These are phyloP conservation scores for Plenodomus biglobosus DNA, from an alignment of 2,329 filamentous ascomycete species.

Conservation along the genomic window DNA sequence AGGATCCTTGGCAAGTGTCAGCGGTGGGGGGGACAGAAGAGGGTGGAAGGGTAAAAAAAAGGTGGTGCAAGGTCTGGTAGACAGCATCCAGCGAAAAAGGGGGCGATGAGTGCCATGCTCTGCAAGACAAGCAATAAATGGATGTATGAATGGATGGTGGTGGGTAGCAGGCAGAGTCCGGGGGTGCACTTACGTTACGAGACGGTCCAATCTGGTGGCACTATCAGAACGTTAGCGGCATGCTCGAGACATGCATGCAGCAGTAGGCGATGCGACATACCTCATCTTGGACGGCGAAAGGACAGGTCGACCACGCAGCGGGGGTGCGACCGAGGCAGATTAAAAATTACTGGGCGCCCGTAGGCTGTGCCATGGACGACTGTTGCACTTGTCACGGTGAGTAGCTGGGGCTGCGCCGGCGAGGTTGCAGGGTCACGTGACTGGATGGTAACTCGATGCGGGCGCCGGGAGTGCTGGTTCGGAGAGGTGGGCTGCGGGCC, in stretches of 20 bases:
- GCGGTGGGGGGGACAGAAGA: slow-evolving; percentile 11
- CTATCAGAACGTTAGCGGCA: slow-evolving; percentile 39
- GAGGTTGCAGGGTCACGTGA: slow-evolving; percentile 23
- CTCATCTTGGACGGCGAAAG: slow-evolving; percentile 28
- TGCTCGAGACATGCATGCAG: slow-evolving; percentile 26
- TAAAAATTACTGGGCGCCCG: slow-evolving; percentile 33
- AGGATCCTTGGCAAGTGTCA: slow-evolving; percentile 66
- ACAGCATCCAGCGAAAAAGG: not conserved
- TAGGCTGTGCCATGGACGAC: slow-evolving; percentile 25
- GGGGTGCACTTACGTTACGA: slow-evolving; percentile 42
- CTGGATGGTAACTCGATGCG: slow-evolving; percentile 24
- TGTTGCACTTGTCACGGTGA: slow-evolving; percentile 2
- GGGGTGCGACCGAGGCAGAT: slow-evolving; percentile 12
- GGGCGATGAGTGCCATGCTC: not conserved
- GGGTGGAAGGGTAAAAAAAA: slow-evolving; percentile 1
- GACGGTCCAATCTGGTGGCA: slow-evolving; percentile 44
- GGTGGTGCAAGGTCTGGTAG: not conserved
- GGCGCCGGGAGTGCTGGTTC: slow-evolving; percentile 28
- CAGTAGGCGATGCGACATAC: slow-evolving; percentile 23
- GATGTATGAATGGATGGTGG: not conserved
- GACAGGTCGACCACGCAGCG: slow-evolving; percentile 11
- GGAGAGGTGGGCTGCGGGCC: slow-evolving; percentile 36
- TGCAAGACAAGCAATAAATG: too few species aligned
- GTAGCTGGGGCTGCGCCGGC: slow-evolving; percentile 7
- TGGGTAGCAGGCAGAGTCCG: slow-evolving; percentile 6